These are phyloP conservation scores for Lipomyces chichibuensis DNA, from an alignment of 805 yeast species.

Conservation along the genomic window DNA sequence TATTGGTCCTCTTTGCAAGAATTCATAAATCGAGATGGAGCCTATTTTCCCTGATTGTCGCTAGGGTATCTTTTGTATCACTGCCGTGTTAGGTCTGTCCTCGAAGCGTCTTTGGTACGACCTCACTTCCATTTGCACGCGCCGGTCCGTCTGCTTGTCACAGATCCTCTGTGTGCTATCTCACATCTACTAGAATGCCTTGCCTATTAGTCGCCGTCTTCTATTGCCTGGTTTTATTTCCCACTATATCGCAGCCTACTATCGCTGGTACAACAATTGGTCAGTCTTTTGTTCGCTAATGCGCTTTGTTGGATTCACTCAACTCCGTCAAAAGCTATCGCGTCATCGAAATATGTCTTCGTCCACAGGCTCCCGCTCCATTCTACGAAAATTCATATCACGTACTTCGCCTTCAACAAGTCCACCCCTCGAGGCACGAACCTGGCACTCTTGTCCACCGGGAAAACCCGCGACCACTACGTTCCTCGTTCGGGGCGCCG, in stretches of 20 bases:
- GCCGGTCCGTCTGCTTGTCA: background rate
- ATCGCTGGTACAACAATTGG: background rate
- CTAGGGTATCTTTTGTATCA: no score
- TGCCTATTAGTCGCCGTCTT: background rate
- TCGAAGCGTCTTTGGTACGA: background rate
- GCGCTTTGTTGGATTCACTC: background rate
- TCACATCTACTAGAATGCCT: background rate
- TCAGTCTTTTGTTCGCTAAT: background rate
- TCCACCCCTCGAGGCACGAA: background rate
- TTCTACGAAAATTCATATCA: background rate
- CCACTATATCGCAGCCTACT: background rate
- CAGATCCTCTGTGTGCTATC: background rate
- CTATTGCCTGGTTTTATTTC: background rate
- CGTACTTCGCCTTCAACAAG: background rate
- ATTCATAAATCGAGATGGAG: no score
- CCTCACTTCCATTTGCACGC: background rate
- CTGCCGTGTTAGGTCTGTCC: no score
- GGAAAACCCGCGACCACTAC: background rate
- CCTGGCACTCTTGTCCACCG: background rate
- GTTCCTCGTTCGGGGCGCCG: background rate
- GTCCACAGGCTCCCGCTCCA: background rate
- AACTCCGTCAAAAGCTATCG: background rate
- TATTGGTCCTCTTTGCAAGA: no score
- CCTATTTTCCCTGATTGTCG: no score
- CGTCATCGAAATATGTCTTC: background rate